Conservation (phyloP, 768 basidiomycete genomes). For the Ramaria rubella region DNA sequence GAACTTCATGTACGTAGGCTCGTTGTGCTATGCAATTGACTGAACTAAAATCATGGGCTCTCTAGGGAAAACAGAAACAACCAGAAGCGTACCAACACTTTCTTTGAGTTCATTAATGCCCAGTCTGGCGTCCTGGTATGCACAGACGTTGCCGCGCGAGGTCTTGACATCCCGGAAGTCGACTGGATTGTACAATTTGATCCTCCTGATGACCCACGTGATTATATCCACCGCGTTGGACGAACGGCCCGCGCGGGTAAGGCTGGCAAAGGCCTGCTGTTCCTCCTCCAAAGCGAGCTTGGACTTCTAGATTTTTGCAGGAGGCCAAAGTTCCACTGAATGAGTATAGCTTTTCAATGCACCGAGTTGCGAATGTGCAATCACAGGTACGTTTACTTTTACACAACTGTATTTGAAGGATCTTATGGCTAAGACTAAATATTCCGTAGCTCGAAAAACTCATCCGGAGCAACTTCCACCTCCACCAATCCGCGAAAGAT, state of each 20-base stretch:
- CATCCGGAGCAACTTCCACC: slow-evolving; percentile 91
- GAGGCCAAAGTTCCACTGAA: slow-evolving; percentile 97
- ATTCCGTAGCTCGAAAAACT: slow-evolving; percentile 78
- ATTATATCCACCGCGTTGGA: slow-evolving; percentile 98
- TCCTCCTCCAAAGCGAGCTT: slow-evolving; percentile 87
- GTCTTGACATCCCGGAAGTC: slow-evolving; percentile 94
- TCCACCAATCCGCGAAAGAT: slow-evolving; percentile 88
- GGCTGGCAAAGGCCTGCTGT: slow-evolving; percentile 88
- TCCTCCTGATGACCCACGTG: slow-evolving; percentile 96
- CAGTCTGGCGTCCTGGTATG: slow-evolving; percentile 87
- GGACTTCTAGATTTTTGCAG: slow-evolving; percentile 93
- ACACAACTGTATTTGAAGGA: neutral
- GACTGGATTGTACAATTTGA: slow-evolving; percentile 99
- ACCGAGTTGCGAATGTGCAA: slow-evolving; percentile 91
- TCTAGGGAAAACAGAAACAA: slow-evolving; percentile 98
- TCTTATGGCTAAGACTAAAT: neutral
- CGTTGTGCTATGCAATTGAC: slow-evolving; percentile 6
- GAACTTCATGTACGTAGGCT: slow-evolving; percentile 70
- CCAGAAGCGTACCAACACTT: slow-evolving; percentile 98
- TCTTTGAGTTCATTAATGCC: slow-evolving; percentile 98
- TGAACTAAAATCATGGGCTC: slow-evolving; percentile 17
- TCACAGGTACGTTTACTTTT: slow-evolving; percentile 64
- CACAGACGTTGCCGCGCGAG: slow-evolving; percentile 96
- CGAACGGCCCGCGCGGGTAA: slow-evolving; percentile 97
- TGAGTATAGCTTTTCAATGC: slow-evolving; percentile 89